Base-by-base conservation (phyloP, 495 filamentous ascomycete genomes). In the Penicillium ochrochloron region DNA sequence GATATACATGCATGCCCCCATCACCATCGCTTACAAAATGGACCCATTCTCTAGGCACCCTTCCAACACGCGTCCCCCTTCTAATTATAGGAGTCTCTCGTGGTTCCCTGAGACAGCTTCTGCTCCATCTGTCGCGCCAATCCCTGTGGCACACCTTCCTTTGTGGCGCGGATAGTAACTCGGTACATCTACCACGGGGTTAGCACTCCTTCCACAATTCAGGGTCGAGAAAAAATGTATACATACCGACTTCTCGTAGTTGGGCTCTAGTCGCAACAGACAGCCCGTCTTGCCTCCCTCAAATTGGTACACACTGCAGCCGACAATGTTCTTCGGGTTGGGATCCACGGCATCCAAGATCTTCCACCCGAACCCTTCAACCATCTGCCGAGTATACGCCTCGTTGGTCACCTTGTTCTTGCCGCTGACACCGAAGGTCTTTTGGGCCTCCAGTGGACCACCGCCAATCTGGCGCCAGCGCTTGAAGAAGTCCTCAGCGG, bases 391-490 rank as follows among this genome's bases (percentile, higher is more conserved):
- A 25, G 92, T 89, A 68, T 88, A 92, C 3, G 75, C 66, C 57
- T 81, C 75, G 57, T 78, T 79, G 53, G 83, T 85, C 69, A 67
- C 75, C 71, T 75, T 85, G 67, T 79, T 82, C 60, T 82, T 80
- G 5, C 81, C 78, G 21, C 71, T 72, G n/a, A 80, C 65, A 0
- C 89, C 89, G 74, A 98, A 96, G 8, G 97, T 90, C 42, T 84
- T 81, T 74, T 99, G 96, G 0, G 90, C 85, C 72, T 99, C 96
- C 12, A 96, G 83, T 7, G 93, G 91, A 2, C 83, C 83, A 8
- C 91, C 93, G 19, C 96, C 96, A 69, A 99, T 98, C 75, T 99
- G 96, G 76, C 95, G 92, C 96, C 96, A 99, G 23, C 96, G 84
- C 81, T 95, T 97, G 82, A 99, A 99, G 78, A 98, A 99, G 64